Evolutionary conservation across 352 stramenopile species (phyloP), one percentile per base, ranked within the genome.

Genomic region (Globisporangium mamillatum): DNA sequence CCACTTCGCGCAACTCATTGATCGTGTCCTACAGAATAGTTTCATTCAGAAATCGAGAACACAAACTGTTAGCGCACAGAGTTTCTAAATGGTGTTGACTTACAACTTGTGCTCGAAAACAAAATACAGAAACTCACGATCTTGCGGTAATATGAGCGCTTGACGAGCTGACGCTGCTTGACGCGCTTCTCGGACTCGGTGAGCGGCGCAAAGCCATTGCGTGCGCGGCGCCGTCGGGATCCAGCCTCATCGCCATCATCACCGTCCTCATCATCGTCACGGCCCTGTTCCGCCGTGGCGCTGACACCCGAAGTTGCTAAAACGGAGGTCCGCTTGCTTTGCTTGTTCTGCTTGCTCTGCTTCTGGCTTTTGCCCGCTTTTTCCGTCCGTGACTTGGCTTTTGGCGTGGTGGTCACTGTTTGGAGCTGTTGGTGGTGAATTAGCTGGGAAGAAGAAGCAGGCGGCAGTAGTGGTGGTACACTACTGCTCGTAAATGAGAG

Each of bases 111-210:
- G 50, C n/a, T n/a, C 8, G 44, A 48, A 52, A n/a, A 25, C 9
- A 36, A 22, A 25, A 63, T 7, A 52, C 9, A 52, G 44, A 69
- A 14, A 84, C 79, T 41, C 68, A 88, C 79, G 60, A 91, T 86
- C 69, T 91, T 91, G 63, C 83, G 81, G 72, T 91, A 90, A 73
- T 91, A 91, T 38, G 81, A 91, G 12, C 73, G 73, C 59, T 89
- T 89, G 54, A 91, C 83, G 48, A 91, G 75, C 75, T 83, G 71
- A 44, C 83, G 76, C 70, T 91, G 83, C 74, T 90, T 89, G 46
- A 83, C 76, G 64, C 81, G 75, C 70, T 91, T 91, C 65, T 90
- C 77, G 25, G 72, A 80, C 50, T 89, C 75, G 0, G 74, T 82
- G 27, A 86, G 67, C 16, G 75, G 80, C 29, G 69, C 63, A 44